Conservation (phyloP, 2,329 filamentous ascomycete genomes). For the Sclerotinia subarctica region DNA sequence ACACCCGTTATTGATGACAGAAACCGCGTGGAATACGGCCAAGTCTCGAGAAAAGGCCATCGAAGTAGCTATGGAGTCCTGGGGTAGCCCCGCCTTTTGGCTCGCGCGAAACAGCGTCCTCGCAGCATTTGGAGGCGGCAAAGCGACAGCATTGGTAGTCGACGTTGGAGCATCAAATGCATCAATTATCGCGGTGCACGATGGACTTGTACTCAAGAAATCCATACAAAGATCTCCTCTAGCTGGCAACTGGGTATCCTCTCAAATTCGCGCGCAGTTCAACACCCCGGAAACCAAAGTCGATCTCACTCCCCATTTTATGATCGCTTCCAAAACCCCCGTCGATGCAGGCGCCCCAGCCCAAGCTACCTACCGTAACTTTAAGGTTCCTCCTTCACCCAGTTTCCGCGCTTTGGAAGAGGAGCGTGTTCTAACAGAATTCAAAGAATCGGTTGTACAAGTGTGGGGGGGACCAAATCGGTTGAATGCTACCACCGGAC, state of each 20-base stretch:
- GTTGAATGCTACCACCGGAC: conserved; percentile 49
- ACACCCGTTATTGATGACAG: conserved; percentile 88
- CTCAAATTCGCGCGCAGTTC: conserved; percentile 81
- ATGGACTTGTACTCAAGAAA: conserved; percentile 91
- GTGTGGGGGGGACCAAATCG: conserved; percentile 81
- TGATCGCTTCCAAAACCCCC: conserved; percentile 80
- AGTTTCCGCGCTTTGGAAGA: conserved; percentile 84
- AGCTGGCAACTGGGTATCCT: conserved; percentile 85
- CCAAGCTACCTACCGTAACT: conserved; percentile 71
- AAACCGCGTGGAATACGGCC: conserved; percentile 84
- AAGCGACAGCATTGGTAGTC: conserved; percentile 87
- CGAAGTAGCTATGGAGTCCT: conserved; percentile 95
- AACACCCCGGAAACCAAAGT: conserved; percentile 65
- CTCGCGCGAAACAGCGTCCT: conserved; percentile 84
- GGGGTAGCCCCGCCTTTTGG: conserved; percentile 94
- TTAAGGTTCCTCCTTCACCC: conserved; percentile 56
- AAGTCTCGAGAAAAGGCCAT: conserved; percentile 92
- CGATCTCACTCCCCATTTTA: conserved; percentile 77
- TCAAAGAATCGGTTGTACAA: conserved; percentile 96
- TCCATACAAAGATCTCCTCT: conserved; percentile 81
- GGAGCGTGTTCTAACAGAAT: conserved; percentile 89
- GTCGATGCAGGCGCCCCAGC: conserved; percentile 83
- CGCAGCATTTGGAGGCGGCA: conserved; percentile 87
- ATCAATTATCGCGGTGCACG: conserved; percentile 86
- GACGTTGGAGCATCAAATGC: conserved; percentile 88